Conservation (phyloP, 148 eudicot species). For the Amaranthus hypochondriacus region DNA sequence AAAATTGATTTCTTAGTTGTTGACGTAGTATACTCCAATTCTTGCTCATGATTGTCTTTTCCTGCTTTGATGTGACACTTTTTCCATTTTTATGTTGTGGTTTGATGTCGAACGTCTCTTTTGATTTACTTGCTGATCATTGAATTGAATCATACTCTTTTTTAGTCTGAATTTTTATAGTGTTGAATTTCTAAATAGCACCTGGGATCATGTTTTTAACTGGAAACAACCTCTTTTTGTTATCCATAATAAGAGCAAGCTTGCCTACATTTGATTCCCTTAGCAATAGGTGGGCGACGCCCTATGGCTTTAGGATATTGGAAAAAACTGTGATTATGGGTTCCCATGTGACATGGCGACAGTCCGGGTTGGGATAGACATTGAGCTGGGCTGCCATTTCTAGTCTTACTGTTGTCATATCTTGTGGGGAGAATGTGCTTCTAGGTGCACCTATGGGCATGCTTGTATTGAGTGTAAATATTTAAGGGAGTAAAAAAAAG, state of each 20-base stretch:
- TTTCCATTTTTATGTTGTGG: neutral
- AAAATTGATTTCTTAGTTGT: neutral
- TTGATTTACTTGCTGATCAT: neutral
- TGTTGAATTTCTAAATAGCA: neutral
- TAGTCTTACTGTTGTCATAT: neutral
- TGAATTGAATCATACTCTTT: neutral
- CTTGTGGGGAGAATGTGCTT: too few relatives aligned
- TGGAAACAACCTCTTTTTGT: too few relatives aligned
- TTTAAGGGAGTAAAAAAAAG: too few relatives aligned
- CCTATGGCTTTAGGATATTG: too few relatives aligned
- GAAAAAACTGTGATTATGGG: too few relatives aligned
- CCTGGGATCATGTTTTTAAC: neutral
- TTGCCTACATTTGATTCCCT: neutral
- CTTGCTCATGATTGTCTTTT: neutral
- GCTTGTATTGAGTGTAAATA: too few relatives aligned
- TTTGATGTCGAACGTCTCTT: too few relatives aligned
- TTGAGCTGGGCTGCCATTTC: too few relatives aligned
- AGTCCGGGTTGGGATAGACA: too few relatives aligned
- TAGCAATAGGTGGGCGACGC: too few relatives aligned
- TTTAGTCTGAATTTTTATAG: neutral
- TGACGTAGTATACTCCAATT: neutral
- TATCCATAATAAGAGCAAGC: neutral
- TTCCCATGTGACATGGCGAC: too few relatives aligned
- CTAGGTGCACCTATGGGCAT: too few relatives aligned
- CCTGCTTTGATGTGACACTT: neutral